Evolutionary conservation across 768 basidiomycete species (phyloP).

Genomic region (Russula ochroleuca): DNA sequence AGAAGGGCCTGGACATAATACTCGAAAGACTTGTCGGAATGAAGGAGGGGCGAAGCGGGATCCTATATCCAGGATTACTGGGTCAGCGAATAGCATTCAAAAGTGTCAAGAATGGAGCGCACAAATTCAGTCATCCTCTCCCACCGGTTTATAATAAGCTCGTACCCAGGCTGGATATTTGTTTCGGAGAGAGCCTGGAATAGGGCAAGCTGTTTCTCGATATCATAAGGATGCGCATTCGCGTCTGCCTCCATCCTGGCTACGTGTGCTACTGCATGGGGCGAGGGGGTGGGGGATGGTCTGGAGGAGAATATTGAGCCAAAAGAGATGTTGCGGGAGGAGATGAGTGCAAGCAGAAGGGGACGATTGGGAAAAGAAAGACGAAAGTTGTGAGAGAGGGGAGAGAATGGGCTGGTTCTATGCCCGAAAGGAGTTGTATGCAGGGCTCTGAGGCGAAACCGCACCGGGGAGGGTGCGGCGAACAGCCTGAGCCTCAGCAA

Average conservation of each 20-base stretch:
- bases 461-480: neutral
- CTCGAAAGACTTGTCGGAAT: slow-evolving; percentile 68
- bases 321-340: slow-evolving; percentile 16
- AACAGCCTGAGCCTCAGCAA: slow-evolving; percentile 18
- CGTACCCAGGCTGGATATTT: slow-evolving; percentile 61
- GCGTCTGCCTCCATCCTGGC: slow-evolving; percentile 74
- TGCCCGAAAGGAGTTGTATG: slow-evolving; percentile 26
- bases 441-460: slow-evolving; percentile 11
- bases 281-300: slow-evolving; percentile 42
- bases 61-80: slow-evolving; percentile 53
- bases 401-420: slow-evolving; percentile 30
- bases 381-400: slow-evolving; percentile 14
- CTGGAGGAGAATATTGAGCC: slow-evolving; percentile 20
- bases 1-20: slow-evolving; percentile 68
- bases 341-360: slow-evolving; percentile 2
- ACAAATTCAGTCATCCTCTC: slow-evolving; percentile 82
- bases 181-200: slow-evolving; percentile 64
- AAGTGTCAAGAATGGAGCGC: slow-evolving; percentile 34
- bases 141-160: slow-evolving; percentile 74
- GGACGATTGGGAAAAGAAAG: slow-evolving; percentile 12
- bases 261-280: slow-evolving; percentile 62
- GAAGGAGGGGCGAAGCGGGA: slow-evolving; percentile 61
- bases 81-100: slow-evolving; percentile 10
- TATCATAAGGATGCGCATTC: slow-evolving; percentile 65
- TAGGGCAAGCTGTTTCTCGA: slow-evolving; percentile 63